Conservation (phyloP, 371 early-diverging fungal species). For the Actinomortierella wolfii region DNA sequence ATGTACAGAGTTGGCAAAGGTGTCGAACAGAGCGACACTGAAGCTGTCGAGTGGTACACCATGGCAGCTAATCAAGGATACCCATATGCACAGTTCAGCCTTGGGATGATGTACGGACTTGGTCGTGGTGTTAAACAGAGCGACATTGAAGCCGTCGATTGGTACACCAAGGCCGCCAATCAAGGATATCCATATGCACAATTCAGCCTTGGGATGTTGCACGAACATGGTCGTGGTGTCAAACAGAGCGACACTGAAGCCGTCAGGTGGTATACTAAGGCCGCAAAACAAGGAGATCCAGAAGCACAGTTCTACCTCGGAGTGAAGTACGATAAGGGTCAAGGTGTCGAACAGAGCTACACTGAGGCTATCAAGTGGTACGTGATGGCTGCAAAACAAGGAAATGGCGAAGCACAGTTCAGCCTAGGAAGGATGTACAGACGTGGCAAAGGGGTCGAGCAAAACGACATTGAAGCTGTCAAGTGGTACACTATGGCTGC, state of each 20-base stretch:
- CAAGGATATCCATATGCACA: too few species aligned
- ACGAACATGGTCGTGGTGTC: too few species aligned
- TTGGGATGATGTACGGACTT: too few species aligned
- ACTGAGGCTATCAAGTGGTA: conserved; percentile 83
- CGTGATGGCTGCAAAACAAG: conserved; percentile 69
- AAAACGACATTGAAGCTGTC: conserved; percentile 68
- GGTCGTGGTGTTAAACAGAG: too few species aligned
- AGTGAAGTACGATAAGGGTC: conserved; percentile 80
- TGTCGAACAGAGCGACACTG: too few species aligned
- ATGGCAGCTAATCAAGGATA: too few species aligned
- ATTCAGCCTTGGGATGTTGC: too few species aligned
- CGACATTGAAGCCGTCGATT: too few species aligned
- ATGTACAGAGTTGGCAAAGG: too few species aligned
- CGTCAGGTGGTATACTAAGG: conserved; percentile 70
- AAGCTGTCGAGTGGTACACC: too few species aligned
- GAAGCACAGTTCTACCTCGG: conserved; percentile 83
- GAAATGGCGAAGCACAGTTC: conserved; percentile 73
- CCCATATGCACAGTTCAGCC: too few species aligned
- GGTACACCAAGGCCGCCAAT: too few species aligned
- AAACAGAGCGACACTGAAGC: conserved; percentile 68
- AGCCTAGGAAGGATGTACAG: conserved; percentile 78
- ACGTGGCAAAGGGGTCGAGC: conserved; percentile 78
- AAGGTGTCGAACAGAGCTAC: conserved; percentile 65
- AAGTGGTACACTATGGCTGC: conserved; percentile 75
- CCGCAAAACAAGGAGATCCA: conserved; percentile 78